Evolutionary conservation across 202 grass and related monocot genomes (phyloP), one percentile per base, ranked within the genome.

Genomic region (Schoenoplectus tabernaemontani): DNA sequence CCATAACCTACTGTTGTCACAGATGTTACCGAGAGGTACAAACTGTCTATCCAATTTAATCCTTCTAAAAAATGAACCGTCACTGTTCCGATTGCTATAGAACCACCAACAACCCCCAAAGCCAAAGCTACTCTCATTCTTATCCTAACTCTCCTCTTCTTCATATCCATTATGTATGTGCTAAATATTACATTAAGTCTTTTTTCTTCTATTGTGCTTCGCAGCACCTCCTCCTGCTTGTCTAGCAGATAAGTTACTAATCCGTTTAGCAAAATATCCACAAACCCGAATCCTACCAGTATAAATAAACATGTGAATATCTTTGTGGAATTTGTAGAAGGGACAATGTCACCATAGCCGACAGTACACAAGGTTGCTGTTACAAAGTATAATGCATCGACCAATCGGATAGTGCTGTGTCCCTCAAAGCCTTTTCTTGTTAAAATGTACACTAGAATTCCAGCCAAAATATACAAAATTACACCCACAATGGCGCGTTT

Each of bases 1-100:
- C 88, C 87, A 79, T 91, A 93, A 65, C 90, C 93, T 80, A 97
- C 90, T 77, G 90, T 91, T 71, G 90, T 97, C 46, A 97, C 88
- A 22, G 93, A 97, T 70, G 84, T 89, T 47, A 93, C 88, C 62
- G 90, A 85, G 32, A 89, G 82, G 76, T 93, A 89, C 79, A 97
- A 91, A 77, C 88, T 93, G 50, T 97, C 90, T 3, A 86, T 64
- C 93, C 93, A 97, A 64, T 71, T 77, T 64, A 93, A 66, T 43
- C 83, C 76, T 74, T 97, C 90, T 68, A 91, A 74, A 50, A 77
- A 85, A 61, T 89, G 93, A 74, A 82, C 87, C 83, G 88, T 86
- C 43, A 88, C 67, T 79, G 90, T 83, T 78, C 93, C 92, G 38
- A 89, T 22, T 32, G 90, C 90, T 87, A 93, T 71, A 53, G 84